phyloP scores from a whole-genome alignment of 768 basidiomycete species.

The Phylloporus sp. region DNA sequence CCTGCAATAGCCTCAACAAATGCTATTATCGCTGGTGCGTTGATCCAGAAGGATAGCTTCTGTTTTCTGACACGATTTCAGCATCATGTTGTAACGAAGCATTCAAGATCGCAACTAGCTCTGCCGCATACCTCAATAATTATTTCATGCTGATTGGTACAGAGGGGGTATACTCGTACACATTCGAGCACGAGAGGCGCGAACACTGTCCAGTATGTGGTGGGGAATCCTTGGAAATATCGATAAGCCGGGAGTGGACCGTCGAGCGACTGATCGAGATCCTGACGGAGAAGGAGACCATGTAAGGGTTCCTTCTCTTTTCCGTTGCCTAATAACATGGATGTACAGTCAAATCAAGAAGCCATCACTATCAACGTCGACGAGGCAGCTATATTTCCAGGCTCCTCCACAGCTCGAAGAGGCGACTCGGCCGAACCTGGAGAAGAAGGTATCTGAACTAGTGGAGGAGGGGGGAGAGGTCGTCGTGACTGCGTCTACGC shows the following conservation, averaged over 20 bases:
- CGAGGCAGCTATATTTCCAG: constrained; percentile 84
- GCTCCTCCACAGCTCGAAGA: constrained; percentile 89
- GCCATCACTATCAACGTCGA: constrained; percentile 80
- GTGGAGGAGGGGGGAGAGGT: constrained; percentile 74
- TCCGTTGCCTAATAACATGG: not conserved
- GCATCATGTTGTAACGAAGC: constrained; percentile 99
- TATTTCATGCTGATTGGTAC: constrained; percentile 99
- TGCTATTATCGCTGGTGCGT: constrained; percentile 89
- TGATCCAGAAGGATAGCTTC: not conserved
- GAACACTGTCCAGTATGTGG: constrained; percentile 97
- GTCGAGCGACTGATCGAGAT: constrained; percentile 87
- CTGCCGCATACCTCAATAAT: constrained; percentile 91
- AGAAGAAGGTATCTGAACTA: constrained; percentile 81
- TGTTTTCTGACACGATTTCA: constrained; percentile 25
- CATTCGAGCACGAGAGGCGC: constrained; percentile 92
- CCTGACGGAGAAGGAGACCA: constrained; percentile 82
- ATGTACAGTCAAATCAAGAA: constrained; percentile 86
- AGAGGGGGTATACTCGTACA: constrained; percentile 94
- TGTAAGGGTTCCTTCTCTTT: constrained; percentile 51
- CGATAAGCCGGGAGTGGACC: constrained; percentile 67
- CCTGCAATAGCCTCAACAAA: constrained; percentile 99
- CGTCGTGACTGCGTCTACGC: constrained; percentile 79
- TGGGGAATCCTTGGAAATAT: constrained; percentile 76
- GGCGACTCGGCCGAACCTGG: constrained; percentile 86
- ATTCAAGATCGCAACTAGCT: constrained; percentile 96